These are phyloP conservation scores for Echeveria elegans DNA, from an alignment of 164 flowering plant species.

Conservation along the genomic window DNA sequence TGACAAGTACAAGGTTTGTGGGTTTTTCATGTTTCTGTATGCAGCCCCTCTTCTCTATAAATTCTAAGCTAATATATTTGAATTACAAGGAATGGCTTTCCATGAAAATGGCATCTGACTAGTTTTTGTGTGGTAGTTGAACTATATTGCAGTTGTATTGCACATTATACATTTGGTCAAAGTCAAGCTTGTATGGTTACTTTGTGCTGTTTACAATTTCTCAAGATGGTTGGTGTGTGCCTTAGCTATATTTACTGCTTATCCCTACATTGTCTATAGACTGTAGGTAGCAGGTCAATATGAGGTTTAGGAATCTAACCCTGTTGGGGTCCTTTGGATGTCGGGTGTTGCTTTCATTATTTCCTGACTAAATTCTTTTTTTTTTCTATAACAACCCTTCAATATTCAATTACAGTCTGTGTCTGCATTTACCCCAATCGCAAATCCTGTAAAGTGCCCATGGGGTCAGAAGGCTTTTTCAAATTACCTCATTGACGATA, in stretches of 20 bases:
- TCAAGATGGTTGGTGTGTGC: background rate
- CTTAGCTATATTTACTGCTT: too few relatives aligned
- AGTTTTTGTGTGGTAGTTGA: background rate
- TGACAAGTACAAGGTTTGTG: constrained; percentile 79
- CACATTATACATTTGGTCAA: background rate
- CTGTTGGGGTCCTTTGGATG: background rate
- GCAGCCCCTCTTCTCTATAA: background rate
- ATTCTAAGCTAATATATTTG: too few relatives aligned
- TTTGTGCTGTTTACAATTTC: too few relatives aligned
- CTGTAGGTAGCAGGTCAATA: background rate
- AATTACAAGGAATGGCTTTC: too few relatives aligned
- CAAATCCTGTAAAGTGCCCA: constrained; percentile 78
- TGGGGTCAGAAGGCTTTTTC: constrained; percentile 99
- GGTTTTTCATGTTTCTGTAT: background rate
- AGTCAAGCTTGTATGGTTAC: background rate
- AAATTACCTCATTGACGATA: constrained; percentile 74
- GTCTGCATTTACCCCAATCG: constrained; percentile 89
- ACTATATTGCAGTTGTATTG: background rate
- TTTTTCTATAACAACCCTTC: too few relatives aligned
- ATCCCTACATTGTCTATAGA: background rate
- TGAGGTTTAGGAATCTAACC: background rate
- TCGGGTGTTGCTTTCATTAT: background rate
- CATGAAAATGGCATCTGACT: background rate
- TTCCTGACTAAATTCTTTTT: too few relatives aligned
- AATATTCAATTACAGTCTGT: constrained; percentile 69